Evolutionary conservation across 805 yeast species (phyloP).

Genomic region (Schwanniomyces pseudopolymorphus): DNA sequence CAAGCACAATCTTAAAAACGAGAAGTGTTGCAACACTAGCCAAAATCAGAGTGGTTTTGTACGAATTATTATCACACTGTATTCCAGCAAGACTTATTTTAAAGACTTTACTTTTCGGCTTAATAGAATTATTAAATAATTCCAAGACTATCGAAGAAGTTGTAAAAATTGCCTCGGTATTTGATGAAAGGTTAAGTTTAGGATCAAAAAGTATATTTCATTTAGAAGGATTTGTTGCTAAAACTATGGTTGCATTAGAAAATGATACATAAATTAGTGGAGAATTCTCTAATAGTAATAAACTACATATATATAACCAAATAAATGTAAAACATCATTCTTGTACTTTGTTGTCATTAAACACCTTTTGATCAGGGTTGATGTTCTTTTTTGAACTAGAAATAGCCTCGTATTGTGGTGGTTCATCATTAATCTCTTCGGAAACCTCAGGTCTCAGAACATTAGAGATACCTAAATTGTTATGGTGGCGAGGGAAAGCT

Average conservation of each 20-base stretch:
- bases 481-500: neutral
- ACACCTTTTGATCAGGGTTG: neutral
- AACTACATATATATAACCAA: neutral
- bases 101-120: conserved; percentile 51
- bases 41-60: conserved; percentile 64
- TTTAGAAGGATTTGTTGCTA: conserved; percentile 90
- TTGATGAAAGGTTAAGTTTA: conserved; percentile 81
- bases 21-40: conserved; percentile 63
- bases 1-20: conserved; percentile 56
- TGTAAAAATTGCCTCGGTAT: conserved; percentile 60
- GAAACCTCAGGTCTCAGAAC: neutral
- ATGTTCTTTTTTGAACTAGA: conserved; percentile 14
- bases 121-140: conserved; percentile 28
- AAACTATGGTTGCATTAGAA: conserved; percentile 76
- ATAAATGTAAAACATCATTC: conserved; percentile 7
- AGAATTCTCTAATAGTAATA: neutral
- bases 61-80: conserved; percentile 89
- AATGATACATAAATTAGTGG: conserved; percentile 8
- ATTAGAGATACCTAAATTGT: neutral
- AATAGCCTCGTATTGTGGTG: conserved; percentile 27
- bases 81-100: conserved; percentile 85
- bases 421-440: conserved; percentile 9
- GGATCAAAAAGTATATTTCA: conserved; percentile 93
- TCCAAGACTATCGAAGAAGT: conserved; percentile 41
- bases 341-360: conserved; percentile 34